Evolutionary conservation across 2,329 filamentous ascomycete genomes (phyloP).

Genomic region (Camptophora hylomeconis): DNA sequence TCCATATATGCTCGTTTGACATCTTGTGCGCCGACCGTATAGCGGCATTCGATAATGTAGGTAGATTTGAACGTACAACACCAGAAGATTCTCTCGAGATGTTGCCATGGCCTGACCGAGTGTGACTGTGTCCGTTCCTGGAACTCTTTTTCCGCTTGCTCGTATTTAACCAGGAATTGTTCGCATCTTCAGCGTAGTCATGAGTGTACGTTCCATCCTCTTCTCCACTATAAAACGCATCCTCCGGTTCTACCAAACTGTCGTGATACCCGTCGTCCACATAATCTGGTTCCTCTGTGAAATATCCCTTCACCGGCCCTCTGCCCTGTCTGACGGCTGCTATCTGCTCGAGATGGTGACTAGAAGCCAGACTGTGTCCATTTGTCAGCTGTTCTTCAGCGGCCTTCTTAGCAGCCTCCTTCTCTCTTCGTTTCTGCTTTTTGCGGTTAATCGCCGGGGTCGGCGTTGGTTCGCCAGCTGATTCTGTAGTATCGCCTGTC

Average conservation of each 20-base stretch:
- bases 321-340: conserved; percentile 15
- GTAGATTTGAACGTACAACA: conserved; percentile 27
- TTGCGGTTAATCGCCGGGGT: conserved; percentile 63
- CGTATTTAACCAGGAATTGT: conserved; percentile 15
- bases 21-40: conserved; percentile 31
- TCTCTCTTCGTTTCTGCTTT: conserved; percentile 86
- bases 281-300: conserved; percentile 20
- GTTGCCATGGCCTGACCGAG: conserved; percentile 5
- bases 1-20: conserved; percentile 86
- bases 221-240: conserved; percentile 44
- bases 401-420: conserved; percentile 60
- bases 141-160: conserved; percentile 21
- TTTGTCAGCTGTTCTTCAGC: conserved; percentile 34
- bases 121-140: conserved; percentile 7
- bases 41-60: conserved; percentile 30
- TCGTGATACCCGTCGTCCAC: conserved; percentile 25
- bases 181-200: conserved; percentile 16
- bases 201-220: conserved; percentile 29
- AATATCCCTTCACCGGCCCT: conserved; percentile 18
- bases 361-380: conserved; percentile 10
- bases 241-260: conserved; percentile 37
- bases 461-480: conserved; percentile 12
- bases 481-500: conserved; percentile 21
- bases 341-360: conserved; percentile 9
- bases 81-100: conserved; percentile 16